Evolutionary conservation across 208 protist species (phyloP).

Genomic region (Leishmania mexicana): DNA sequence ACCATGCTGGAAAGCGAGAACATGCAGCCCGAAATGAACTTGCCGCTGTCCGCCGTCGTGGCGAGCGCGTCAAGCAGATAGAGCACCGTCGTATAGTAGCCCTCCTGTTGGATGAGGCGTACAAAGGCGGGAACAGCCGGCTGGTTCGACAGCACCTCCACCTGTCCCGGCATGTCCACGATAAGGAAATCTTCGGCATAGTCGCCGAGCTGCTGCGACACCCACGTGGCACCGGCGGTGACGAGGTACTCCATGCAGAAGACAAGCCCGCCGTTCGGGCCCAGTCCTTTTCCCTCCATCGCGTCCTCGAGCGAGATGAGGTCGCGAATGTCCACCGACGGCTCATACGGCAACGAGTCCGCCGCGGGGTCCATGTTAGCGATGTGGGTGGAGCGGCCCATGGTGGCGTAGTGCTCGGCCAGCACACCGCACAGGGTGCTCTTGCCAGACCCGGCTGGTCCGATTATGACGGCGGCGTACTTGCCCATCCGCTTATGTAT

Average conservation of each 20-base stretch:
- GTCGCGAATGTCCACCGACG: conserved; percentile 94
- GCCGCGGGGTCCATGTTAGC: conserved; percentile 99
- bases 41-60: conserved; percentile 83
- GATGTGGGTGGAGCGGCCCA: conserved; percentile 91
- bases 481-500: conserved; percentile 67
- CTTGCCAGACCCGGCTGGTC: conserved; percentile 93
- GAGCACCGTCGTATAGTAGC: conserved; percentile 82
- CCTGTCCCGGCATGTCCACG: conserved; percentile 99
- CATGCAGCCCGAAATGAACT: conserved; percentile 91
- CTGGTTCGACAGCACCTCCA: conserved; percentile 99
- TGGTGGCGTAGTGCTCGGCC: conserved; percentile 83
- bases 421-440: conserved; percentile 89
- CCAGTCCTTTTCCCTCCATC: conserved; percentile 92
- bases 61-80: conserved; percentile 89
- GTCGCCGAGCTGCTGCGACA: conserved; percentile 93
- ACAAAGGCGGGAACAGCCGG: conserved; percentile 89
- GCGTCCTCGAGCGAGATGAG: conserved; percentile 95
- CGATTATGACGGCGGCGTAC: conserved; percentile 90
- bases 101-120: conserved; percentile 77
- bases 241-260: conserved; percentile 99
- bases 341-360: conserved; percentile 91
- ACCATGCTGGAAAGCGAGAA: conserved; percentile 92
- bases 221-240: conserved; percentile 92
- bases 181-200: conserved; percentile 97
- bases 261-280: conserved; percentile 99